A percentile compares a stretch with the other conserved stretches of the same genome.
Conservation (phyloP, 306 rosid genomes). For the Cucurbita moschata region DNA sequence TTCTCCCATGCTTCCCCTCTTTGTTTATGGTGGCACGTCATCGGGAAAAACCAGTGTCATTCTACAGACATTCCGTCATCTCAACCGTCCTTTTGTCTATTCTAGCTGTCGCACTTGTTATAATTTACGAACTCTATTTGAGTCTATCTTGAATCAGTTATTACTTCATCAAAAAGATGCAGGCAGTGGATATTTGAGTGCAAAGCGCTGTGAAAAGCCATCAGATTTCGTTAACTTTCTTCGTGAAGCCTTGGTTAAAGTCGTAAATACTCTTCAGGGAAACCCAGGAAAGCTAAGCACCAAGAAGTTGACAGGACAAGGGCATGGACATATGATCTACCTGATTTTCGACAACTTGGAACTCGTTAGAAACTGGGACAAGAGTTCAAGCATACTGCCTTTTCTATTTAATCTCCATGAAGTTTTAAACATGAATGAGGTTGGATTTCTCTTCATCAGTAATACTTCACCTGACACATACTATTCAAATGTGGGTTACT, state of each 20-base stretch:
- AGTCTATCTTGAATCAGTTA: constrained; percentile 62
- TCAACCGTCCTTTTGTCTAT: constrained; percentile 69
- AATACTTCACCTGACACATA: constrained; percentile 69
- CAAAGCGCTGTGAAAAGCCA: constrained; percentile 67
- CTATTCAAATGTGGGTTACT: constrained; percentile 63
- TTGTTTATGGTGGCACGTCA: constrained; percentile 66
- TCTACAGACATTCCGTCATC: constrained; percentile 55
- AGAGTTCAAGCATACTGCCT: constrained; percentile 53
- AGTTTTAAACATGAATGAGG: constrained; percentile 56
- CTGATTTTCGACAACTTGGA: constrained; percentile 74
- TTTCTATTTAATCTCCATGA: constrained; percentile 67
- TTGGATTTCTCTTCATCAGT: constrained; percentile 77
- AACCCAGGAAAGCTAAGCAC: constrained; percentile 23
- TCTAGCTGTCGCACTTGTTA: constrained; percentile 77
- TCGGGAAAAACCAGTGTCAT: constrained; percentile 68
- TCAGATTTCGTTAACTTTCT: constrained; percentile 69
- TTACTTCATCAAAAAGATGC: constrained; percentile 53
- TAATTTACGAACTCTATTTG: constrained; percentile 60
- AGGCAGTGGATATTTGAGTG: constrained; percentile 50
- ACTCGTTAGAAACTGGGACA: constrained; percentile 79
- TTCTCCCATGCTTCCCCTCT: constrained; percentile 68
- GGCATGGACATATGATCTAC: constrained; percentile 63
- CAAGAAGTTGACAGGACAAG: constrained; percentile 19
- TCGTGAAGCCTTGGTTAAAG: constrained; percentile 53
- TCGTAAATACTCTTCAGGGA: constrained; percentile 31